Base-by-base conservation (phyloP, 2,329 filamentous ascomycete species). In the Hypoxylon sp. region DNA sequence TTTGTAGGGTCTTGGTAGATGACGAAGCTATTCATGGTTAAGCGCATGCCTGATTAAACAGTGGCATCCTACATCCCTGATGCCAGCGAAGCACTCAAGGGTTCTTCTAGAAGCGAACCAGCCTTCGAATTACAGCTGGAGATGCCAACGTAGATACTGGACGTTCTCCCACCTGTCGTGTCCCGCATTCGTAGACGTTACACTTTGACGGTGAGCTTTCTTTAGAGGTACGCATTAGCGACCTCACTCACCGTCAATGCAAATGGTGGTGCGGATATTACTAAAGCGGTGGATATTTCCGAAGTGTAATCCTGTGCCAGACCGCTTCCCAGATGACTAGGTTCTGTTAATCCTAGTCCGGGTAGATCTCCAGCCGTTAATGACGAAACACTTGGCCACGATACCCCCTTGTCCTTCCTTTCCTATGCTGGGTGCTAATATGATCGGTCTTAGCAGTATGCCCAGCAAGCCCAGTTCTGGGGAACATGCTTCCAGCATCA, bases 321-420 rank as follows among this genome's bases (percentile, higher is more conserved):
- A 71, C 69, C 66, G 69, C 63, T 59, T 55, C 33, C 50, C 31
- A 58, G 58, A 57, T 65, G 60, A 59, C 66, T 37, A n/a, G 62
- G 61, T 63, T 50, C 14, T 55, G 53, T 52, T 63, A 59, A 66
- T 39, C 68, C 68, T 69, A 39, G 60, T 61, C 62, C 71, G 71
- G 71, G 68, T 65, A 73, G 63, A 73, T 73, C 68, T 69, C 60
- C 31, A 73, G 66, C 71, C 71, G 71, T 73, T 63, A 61, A 66
- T 73, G 71, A 73, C 71, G 71, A 73, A 73, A 73, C 71, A 52
- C 64, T 63, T 64, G 60, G 66, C 65, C 68, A 68, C 69, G 69
- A 69, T 69, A 66, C 66, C 66, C 69, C 69, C 69, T 63, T 71
- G 69, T 61, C 59, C 51, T 54, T 48, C 59, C 26, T 55, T 69